phyloP scores from a whole-genome alignment of 106 monocot genomes.

The Phalaenopsis equestris region DNA sequence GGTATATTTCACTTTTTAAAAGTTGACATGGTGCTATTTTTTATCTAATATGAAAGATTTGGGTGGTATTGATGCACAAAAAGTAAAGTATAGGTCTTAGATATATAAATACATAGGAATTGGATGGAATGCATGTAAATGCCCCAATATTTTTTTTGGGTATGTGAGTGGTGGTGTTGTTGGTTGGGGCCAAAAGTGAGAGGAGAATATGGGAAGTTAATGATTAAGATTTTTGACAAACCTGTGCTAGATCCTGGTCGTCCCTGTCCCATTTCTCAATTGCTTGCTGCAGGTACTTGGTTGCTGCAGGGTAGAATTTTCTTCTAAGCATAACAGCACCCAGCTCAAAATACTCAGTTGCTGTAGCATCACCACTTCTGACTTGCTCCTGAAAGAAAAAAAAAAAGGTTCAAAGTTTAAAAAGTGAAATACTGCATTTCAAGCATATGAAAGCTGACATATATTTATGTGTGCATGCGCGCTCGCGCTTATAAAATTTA shows the following conservation, averaged over 20 bases:
- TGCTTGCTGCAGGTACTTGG: conserved; percentile 82
- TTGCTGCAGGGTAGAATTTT: conserved; percentile 95
- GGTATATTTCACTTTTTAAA: too few relatives aligned
- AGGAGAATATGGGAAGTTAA: not conserved
- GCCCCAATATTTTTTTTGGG: not conserved
- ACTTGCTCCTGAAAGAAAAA: conserved; percentile 70
- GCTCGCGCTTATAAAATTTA: too few relatives aligned
- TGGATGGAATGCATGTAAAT: too few relatives aligned
- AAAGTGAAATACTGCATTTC: too few relatives aligned
- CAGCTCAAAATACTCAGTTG: conserved; percentile 88
- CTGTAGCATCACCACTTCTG: conserved; percentile 82
- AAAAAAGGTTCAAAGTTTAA: not conserved
- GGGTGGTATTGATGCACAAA: too few relatives aligned
- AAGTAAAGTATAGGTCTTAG: too few relatives aligned
- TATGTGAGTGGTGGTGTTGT: too few relatives aligned
- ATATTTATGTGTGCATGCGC: too few relatives aligned
- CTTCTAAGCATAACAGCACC: conserved; percentile 94
- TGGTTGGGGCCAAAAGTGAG: not conserved
- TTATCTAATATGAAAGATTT: too few relatives aligned
- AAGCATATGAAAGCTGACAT: too few relatives aligned
- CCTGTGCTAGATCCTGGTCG: conserved; percentile 93
- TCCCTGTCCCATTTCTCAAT: conserved; percentile 94
- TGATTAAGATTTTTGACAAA: conserved; percentile 10
- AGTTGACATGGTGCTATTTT: too few relatives aligned
- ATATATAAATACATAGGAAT: too few relatives aligned